Evolutionary conservation across 148 eudicot genomes (phyloP), one percentile per base, ranked within the genome.

Genomic region (Chenopodium berlandieri): DNA sequence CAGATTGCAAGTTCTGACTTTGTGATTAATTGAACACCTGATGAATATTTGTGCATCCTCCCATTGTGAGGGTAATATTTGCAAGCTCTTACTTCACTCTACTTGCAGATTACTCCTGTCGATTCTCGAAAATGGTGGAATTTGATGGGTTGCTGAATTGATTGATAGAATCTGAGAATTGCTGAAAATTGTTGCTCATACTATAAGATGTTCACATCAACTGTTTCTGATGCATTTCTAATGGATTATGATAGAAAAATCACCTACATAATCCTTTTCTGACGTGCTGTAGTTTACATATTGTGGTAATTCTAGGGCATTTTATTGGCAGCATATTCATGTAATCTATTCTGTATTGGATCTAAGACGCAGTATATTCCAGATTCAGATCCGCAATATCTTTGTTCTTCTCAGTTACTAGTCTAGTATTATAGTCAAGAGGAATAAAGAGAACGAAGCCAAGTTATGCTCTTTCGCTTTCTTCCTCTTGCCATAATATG

Each of bases 241-340:
- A 22, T 40, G 71, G 14, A 19, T 56, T 58, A 34, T 76, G 27
- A 20, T 32, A 7, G 16, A 68, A 10, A 19, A 58, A 76, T 60
- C 25, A 1, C 66, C 25, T 32, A 23, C 11, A 60, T 32, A 31
- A 34, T 32, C 48, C 68, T 60, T 58, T 19, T 9, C 16, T 48
- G 60, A 73, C 20, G 9, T 32, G 56, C 27, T 47, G 31, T 46
- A 23, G 4, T 63, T 77, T 20, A 44, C 79, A 63, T 62, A 31
- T 63, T 77, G 27, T 77, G 79, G 22, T 44, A 25, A 77, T 37
- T 63, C 20, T 37, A 63, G 50, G 70, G 71, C 54, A 32, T 12
- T n/a, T 54, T 62, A 9, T 40, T 1, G 58, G 34, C 52, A 52
- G 1, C 34, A 10, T 64, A 37, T 63, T 14, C 71, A 9, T 63